Percentiles rank a stretch among this genome's conserved stretches.
These are phyloP conservation scores for Botrytis elliptica DNA, from an alignment of 2,329 filamentous ascomycete species.

Conservation along the genomic window DNA sequence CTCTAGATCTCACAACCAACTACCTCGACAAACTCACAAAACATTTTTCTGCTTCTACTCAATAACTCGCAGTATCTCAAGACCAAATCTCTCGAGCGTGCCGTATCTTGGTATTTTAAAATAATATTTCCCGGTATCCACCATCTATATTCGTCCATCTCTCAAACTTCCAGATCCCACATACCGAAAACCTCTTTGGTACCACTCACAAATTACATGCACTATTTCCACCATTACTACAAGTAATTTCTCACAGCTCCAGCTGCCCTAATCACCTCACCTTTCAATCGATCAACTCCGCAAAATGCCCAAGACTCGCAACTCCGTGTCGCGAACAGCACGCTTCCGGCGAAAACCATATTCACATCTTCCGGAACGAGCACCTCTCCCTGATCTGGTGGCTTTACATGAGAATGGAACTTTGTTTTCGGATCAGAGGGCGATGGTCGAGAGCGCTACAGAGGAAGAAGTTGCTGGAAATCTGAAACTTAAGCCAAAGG, in stretches of 20 bases:
- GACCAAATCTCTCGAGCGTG: background rate
- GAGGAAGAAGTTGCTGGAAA: background rate
- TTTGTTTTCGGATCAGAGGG: background rate
- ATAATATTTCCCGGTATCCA: background rate
- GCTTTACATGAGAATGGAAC: background rate
- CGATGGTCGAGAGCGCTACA: background rate
- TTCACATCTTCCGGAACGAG: background rate
- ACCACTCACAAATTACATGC: background rate
- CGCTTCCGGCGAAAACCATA: background rate
- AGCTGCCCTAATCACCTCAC: background rate
- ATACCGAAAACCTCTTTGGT: background rate
- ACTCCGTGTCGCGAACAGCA: too few relatives aligned
- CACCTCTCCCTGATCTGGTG: background rate
- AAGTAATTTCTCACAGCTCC: background rate
- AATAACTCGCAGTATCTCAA: background rate
- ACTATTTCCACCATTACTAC: background rate
- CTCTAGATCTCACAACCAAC: background rate
- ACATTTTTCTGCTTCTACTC: background rate
- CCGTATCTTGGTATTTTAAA: background rate
- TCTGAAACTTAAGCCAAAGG: too few relatives aligned
- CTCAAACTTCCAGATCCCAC: background rate
- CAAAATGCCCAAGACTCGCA: background rate
- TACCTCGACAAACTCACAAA: background rate
- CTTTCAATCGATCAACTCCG: background rate
- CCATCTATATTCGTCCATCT: background rate